These are phyloP conservation scores for Setaria italica DNA, from an alignment of 202 grass and related monocot species.

Conservation along the genomic window DNA sequence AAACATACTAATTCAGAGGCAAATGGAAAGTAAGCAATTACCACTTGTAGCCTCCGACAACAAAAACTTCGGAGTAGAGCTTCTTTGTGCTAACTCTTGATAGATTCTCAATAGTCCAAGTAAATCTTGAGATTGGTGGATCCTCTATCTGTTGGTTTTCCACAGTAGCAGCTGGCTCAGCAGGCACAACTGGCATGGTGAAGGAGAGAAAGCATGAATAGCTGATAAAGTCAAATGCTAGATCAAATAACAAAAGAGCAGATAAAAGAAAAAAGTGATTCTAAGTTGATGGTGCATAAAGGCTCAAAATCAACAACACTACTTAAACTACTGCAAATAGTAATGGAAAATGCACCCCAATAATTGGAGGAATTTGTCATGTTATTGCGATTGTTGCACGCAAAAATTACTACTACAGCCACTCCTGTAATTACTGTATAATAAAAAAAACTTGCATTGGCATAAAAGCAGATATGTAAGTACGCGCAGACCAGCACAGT, in stretches of 20 bases:
- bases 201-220: conserved; percentile 34
- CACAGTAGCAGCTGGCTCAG: conserved; percentile 69
- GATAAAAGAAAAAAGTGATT: neutral
- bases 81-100: conserved; percentile 89
- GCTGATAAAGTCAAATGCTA: conserved; percentile 21
- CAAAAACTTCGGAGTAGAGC: conserved; percentile 90
- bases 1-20: neutral
- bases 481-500: neutral
- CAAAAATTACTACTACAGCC: conserved; percentile 6
- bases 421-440: conserved; percentile 6
- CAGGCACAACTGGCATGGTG: conserved; percentile 59
- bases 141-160: conserved; percentile 87
- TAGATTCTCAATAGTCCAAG: conserved; percentile 94
- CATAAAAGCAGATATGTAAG: neutral
- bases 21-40: conserved; percentile 46
- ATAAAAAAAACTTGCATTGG: neutral
- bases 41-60: conserved; percentile 94
- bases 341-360: conserved; percentile 15
- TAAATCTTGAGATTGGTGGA: conserved; percentile 90
- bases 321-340: conserved; percentile 11
- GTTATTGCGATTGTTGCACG: neutral
- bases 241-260: conserved; percentile 38
- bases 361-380: neutral
- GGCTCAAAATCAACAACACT: conserved; percentile 10
- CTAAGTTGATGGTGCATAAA: conserved; percentile 21